Evolutionary conservation across 1,284 basidiomycete genomes (phyloP), one percentile per base, ranked within the genome.

Genomic region (Boletellus deceptivus): DNA sequence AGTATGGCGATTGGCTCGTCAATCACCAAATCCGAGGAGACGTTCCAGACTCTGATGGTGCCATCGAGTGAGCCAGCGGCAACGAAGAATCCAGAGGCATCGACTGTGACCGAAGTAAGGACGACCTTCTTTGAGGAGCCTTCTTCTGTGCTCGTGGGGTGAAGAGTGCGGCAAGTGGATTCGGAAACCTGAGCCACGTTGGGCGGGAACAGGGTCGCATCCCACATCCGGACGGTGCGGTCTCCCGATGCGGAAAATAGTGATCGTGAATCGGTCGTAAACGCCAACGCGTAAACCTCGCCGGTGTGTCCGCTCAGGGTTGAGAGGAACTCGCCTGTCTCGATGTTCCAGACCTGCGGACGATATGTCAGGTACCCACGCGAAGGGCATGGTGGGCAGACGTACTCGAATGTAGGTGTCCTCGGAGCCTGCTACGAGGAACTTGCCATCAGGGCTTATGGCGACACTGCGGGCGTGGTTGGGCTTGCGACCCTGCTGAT

Each of bases 221-320:
- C 59, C 66, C 66, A 68, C 35, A 67, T 48, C 20, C 65, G 63
- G 48, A 68, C 49, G 1, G 67, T 69, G 24, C 50, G 50, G 53
- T 68, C 66, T 33, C 65, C 68, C 37, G 68, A 71, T 44, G 68
- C 64, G 50, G 70, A 71, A 27, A 68, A 47, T 18, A 72, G 47
- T 13, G 45, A 57, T 49, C 52, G 55, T 22, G 65, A 70, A 58
- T 70, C 60, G 31, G 54, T 14, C 33, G 70, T 59, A 56, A 70
- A 72, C 2, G 57, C 52, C 33, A 72, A 40, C 0, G 66, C 71
- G 37, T 65, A 70, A 22, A 70, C 58, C 33, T 68, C 59, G 46
- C 60, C 62, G 24, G 34, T 43, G 50, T 70, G 71, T 20, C 67
- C 70, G 38, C 51, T 54, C 54, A 68, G 41, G 11, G 59, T 58